Conservation (phyloP, 2,329 filamentous ascomycete genomes). For the Thielaviopsis cerberus region DNA sequence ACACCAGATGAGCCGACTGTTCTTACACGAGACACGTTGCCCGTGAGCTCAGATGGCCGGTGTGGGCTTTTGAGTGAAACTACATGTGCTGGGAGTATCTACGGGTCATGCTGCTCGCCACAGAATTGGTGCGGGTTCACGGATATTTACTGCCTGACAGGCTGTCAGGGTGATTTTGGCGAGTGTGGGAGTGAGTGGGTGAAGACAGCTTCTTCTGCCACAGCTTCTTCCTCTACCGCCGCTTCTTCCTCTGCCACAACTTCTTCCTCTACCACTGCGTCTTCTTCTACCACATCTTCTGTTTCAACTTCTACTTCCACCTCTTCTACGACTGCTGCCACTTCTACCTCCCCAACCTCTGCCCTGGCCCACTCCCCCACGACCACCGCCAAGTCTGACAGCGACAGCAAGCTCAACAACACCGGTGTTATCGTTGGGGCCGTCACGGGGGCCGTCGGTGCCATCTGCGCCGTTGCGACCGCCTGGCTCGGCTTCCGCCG, state of each 20-base stretch:
- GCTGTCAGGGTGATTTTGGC: slow-evolving; percentile 14
- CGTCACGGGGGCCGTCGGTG: not conserved
- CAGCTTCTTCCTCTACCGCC: not conserved
- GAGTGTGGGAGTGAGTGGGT: slow-evolving; percentile 9
- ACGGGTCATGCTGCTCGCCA: slow-evolving; percentile 16
- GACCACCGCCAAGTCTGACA: not conserved
- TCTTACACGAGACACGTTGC: not conserved
- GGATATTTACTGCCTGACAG: slow-evolving; percentile 12
- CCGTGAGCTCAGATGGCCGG: not conserved
- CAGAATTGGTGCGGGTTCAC: slow-evolving; percentile 14
- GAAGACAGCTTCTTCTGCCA: not conserved
- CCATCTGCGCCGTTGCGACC: not conserved
- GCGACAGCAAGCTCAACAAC: not conserved
- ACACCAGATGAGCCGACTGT: not conserved
- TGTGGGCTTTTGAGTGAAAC: slow-evolving; percentile 1
- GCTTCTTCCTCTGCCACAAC: not conserved
- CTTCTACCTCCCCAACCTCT: not conserved
- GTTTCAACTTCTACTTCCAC: not conserved
- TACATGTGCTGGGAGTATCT: slow-evolving; percentile 10
- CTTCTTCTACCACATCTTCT: not conserved
- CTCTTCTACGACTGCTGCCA: not conserved
- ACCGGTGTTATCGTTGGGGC: not conserved
- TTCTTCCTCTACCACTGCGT: not conserved
- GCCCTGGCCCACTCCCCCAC: not conserved
- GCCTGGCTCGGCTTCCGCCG: not conserved